phyloP scores from a whole-genome alignment of 805 yeast species.

The Metschnikowia gelsemii region DNA sequence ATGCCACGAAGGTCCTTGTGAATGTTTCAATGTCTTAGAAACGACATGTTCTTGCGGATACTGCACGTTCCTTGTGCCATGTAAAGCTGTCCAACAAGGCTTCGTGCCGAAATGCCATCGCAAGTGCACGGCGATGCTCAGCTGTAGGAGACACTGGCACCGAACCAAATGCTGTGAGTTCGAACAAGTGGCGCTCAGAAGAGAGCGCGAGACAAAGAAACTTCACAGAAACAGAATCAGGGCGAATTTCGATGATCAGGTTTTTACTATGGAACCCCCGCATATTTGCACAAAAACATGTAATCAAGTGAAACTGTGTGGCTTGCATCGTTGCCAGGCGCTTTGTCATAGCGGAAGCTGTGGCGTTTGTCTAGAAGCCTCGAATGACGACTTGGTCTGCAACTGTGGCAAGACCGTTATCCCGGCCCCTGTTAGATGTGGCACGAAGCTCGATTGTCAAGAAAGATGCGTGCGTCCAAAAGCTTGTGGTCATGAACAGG shows the following conservation, averaged over 20 bases:
- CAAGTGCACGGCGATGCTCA: slow-evolving; percentile 71
- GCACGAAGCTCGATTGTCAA: slow-evolving; percentile 61
- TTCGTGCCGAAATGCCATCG: slow-evolving; percentile 60
- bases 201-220: slow-evolving; percentile 55
- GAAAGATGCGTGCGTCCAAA: slow-evolving; percentile 60
- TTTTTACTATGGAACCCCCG: slow-evolving; percentile 62
- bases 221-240: slow-evolving; percentile 47
- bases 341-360: slow-evolving; percentile 81
- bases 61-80: slow-evolving; percentile 58
- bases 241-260: slow-evolving; percentile 44
- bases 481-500: slow-evolving; percentile 69
- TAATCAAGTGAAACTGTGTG: slow-evolving; percentile 59
- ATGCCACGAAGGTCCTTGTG: slow-evolving; percentile 80
- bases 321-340: slow-evolving; percentile 60
- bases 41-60: slow-evolving; percentile 63
- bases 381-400: slow-evolving; percentile 76
- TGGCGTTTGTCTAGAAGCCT: slow-evolving; percentile 74
- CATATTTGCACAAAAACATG: slow-evolving; percentile 75
- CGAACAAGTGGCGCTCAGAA: slow-evolving; percentile 56
- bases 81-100: slow-evolving; percentile 54
- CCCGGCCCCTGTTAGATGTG: slow-evolving; percentile 84
- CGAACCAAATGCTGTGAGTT: slow-evolving; percentile 64
- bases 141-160: slow-evolving; percentile 82
- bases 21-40: slow-evolving; percentile 55
- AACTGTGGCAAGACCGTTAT: slow-evolving; percentile 78